A percentile compares a stretch with the other conserved stretches of the same genome.
phyloP scores from a whole-genome alignment of 306 rosid species.

The Albizia julibrissin region DNA sequence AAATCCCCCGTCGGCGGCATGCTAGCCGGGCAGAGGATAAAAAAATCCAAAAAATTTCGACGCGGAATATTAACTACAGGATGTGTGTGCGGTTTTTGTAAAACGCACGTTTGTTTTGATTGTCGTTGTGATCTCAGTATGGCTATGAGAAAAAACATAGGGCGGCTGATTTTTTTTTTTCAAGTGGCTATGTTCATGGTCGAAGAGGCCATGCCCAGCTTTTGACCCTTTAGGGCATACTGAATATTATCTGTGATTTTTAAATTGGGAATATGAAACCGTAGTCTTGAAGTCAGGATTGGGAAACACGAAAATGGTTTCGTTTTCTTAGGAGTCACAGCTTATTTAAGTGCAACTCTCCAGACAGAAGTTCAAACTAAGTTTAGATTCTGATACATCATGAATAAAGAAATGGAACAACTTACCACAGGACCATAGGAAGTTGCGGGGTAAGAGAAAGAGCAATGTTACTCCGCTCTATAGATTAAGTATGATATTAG shows the following conservation, averaged over 20 bases:
- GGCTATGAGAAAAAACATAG: neutral
- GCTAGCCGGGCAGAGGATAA: neutral
- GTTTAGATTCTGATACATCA: neutral
- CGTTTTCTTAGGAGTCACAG: neutral
- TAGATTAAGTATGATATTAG: neutral
- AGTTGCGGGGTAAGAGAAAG: neutral
- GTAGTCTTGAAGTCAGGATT: neutral
- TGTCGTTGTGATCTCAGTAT: neutral
- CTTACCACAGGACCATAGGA: neutral
- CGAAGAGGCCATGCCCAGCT: neutral
- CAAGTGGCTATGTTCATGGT: neutral
- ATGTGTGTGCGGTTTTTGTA: neutral
- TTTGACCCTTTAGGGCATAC: neutral
- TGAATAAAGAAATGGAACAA: neutral
- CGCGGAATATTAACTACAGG: neutral
- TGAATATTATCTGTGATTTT: neutral
- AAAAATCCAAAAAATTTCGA: neutral
- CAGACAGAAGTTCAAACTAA: neutral
- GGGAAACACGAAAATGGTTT: neutral
- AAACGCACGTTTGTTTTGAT: neutral
- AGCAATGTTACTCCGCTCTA: neutral
- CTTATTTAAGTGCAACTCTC: neutral
- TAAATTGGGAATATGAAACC: neutral
- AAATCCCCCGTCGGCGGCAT: neutral
- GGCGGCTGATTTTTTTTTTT: neutral